Conservation (phyloP, 768 basidiomycete species). For the Mycena rosella region DNA sequence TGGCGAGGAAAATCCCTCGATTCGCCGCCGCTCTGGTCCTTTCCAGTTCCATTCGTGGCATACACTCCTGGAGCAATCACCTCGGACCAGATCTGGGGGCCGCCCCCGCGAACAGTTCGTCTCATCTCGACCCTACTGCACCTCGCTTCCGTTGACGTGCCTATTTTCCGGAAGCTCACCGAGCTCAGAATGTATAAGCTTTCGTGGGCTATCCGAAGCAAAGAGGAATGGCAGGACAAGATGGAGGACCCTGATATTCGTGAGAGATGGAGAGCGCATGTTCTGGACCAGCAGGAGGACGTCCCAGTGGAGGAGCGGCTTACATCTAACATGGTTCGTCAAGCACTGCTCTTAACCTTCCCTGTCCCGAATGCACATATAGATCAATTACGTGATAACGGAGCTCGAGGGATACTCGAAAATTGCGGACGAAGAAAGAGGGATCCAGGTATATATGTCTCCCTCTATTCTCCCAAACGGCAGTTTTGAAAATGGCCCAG, state of each 20-base stretch:
- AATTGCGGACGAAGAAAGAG: neutral
- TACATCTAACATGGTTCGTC: neutral
- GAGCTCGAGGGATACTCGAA: neutral
- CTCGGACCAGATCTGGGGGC: neutral
- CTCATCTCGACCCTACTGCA: too few species aligned
- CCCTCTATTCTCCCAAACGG: neutral
- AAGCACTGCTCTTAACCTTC: neutral
- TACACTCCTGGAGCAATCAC: neutral
- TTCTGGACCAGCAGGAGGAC: neutral
- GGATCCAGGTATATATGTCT: neutral
- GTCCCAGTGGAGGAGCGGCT: constrained; percentile 8
- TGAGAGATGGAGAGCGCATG: constrained; percentile 23
- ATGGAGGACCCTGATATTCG: constrained; percentile 18
- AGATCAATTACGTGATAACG: neutral
- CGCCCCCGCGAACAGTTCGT: neutral
- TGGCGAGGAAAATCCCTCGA: neutral
- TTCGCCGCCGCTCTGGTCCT: neutral
- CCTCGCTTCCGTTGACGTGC: neutral
- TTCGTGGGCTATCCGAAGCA: constrained; percentile 29
- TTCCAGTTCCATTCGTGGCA: constrained; percentile 2
- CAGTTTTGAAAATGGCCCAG: constrained; percentile 2
- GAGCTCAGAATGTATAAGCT: constrained; percentile 27
- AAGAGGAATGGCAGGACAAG: constrained; percentile 28
- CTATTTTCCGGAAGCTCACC: neutral
- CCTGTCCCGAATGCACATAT: neutral